Conservation (phyloP, 306 rosid genomes). For the Cucurbita pepo region DNA sequence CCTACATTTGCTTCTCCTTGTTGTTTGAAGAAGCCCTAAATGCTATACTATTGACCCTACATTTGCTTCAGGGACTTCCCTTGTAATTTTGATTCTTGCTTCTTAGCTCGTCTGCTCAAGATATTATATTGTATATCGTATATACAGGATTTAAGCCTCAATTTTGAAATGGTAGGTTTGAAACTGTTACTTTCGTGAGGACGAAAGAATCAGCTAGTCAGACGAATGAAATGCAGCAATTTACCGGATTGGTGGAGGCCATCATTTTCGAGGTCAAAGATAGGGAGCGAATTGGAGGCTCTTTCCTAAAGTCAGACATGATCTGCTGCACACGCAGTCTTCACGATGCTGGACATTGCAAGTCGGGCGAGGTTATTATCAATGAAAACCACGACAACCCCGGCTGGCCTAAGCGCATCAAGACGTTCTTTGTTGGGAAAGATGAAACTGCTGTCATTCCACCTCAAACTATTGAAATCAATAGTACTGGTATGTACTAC, state of each 20-base stretch:
- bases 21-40: too few species aligned
- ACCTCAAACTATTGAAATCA: conserved; percentile 20
- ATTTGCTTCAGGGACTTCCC: neutral
- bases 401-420: conserved; percentile 41
- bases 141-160: neutral
- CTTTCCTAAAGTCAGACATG: conserved; percentile 35
- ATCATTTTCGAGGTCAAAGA: conserved; percentile 68
- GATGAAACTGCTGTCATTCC: conserved; percentile 20
- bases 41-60: too few species aligned
- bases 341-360: conserved; percentile 29
- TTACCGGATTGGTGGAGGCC: conserved; percentile 75
- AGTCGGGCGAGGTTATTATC: conserved; percentile 55
- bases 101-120: neutral
- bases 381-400: conserved; percentile 30
- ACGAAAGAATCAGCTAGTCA: conserved; percentile 37
- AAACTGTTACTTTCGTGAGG: conserved; percentile 45
- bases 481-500: conserved; percentile 73
- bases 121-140: neutral
- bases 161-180: conserved; percentile 44
- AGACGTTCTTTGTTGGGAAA: conserved; percentile 49
- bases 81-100: neutral
- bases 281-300: conserved; percentile 53
- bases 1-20: neutral
- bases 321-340: conserved; percentile 51
- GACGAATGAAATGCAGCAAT: conserved; percentile 44